Evolutionary conservation across 306 rosid genomes (phyloP).

Genomic region (Boehmeria nivea): DNA sequence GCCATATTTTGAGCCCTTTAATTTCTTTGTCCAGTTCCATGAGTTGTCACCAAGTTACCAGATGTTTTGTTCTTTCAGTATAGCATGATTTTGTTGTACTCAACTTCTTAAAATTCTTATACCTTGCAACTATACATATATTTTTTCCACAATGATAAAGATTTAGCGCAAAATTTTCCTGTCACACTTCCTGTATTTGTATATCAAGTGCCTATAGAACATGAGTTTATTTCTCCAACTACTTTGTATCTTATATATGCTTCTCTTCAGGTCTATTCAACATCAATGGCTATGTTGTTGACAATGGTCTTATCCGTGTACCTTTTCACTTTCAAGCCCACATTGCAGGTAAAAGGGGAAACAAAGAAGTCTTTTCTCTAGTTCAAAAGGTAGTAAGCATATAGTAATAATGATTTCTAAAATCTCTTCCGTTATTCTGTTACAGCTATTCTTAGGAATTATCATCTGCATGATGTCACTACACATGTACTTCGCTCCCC

Average conservation of each 20-base stretch:
- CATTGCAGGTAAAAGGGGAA: slow-evolving; percentile 62
- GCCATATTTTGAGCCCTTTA: not conserved
- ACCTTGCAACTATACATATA: no score
- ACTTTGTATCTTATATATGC: slow-evolving; percentile 3
- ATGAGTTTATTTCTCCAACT: no score
- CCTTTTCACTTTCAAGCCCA: slow-evolving; percentile 83
- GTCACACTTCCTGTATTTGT: not conserved
- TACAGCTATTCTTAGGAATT: slow-evolving; percentile 89
- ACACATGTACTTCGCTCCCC: slow-evolving; percentile 94
- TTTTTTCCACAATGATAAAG: no score
- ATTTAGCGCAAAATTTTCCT: no score
- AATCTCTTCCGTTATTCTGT: slow-evolving; percentile 14
- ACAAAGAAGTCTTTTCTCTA: slow-evolving; percentile 6
- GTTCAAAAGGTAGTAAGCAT: not conserved
- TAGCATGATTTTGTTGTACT: not conserved
- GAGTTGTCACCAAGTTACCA: not conserved
- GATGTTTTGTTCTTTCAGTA: not conserved
- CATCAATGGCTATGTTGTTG: slow-evolving; percentile 97
- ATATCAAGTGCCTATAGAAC: not conserved
- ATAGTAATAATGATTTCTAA: not conserved
- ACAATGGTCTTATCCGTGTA: slow-evolving; percentile 66
- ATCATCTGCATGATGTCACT: slow-evolving; percentile 87
- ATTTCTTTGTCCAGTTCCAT: not conserved
- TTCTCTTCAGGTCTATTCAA: slow-evolving; percentile 66
- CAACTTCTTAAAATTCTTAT: not conserved